Evolutionary conservation across 352 stramenopile genomes (phyloP), one percentile per base, ranked within the genome.

Genomic region (Pythium utonaiense): DNA sequence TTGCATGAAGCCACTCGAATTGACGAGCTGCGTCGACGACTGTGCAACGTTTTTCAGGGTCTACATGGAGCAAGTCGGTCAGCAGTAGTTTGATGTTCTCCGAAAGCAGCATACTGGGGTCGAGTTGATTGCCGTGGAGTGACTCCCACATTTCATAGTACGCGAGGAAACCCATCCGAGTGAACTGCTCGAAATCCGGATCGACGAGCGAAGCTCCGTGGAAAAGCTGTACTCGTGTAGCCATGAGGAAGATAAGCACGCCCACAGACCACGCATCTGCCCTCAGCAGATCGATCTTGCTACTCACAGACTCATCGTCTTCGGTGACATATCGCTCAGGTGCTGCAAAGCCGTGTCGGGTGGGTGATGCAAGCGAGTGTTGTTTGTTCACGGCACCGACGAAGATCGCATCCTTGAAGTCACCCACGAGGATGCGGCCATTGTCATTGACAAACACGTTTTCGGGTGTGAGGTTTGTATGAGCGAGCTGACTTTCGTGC

Each of bases 211-310:
- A 63, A 3, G 61, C 54, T 17, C 13, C 31, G 12, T 7, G 38
- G n/a, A 62, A 60, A 25, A 63, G 45, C 9, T 3, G 16, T 19
- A 60, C 47, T 17, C 61, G 33, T 3, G 64, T 71, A 17, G 19
- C 31, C 47, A 71, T 54, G 4, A 52, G 24, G 31, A 74, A 74
- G 1, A 74, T 57, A 14, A 74, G 7, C 40, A 60, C 36, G 3
- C 67, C 67, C 6, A 64, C 30, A 13, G 67, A 74, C 67, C 67
- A 74, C 13, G 54, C 50, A 22, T 74, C 67, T 9, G 67, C 53
- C 31, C 59, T 67, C 19, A 63, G 2, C 5, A 63, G n/a, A 55
- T 71, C 62, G 19, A 67, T 40, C 14, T 22, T 27, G 49, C 22
- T 13, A 2, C 48, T 53, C 1, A 21, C 22, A 7, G 41, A n/a